phyloP scores from a whole-genome alignment of 257 asterid species.

The Solanum phureja region DNA sequence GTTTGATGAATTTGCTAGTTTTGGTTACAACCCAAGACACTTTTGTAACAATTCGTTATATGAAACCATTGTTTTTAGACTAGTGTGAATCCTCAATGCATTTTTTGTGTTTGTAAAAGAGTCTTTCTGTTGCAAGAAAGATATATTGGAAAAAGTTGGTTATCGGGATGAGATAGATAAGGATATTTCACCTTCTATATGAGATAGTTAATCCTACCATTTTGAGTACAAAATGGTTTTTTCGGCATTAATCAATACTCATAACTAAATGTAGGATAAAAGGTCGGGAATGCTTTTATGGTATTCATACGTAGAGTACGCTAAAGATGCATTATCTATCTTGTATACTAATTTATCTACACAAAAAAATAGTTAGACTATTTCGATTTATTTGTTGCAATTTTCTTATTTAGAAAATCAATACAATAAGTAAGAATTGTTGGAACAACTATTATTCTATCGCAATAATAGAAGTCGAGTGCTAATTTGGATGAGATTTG shows the following conservation, averaged over 20 bases:
- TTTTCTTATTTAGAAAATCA: not conserved
- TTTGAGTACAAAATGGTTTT: not conserved
- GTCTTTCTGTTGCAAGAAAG: not conserved
- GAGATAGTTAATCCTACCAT: not conserved
- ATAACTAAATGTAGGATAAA: not conserved
- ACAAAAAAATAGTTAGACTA: not conserved
- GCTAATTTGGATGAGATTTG: not conserved
- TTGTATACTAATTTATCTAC: not conserved
- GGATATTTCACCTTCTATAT: not conserved
- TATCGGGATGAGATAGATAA: not conserved
- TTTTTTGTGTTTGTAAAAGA: not conserved
- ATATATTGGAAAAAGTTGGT: not conserved
- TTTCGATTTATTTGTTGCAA: not conserved
- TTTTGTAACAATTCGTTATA: not conserved
- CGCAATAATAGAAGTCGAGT: not conserved
- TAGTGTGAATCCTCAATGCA: not conserved
- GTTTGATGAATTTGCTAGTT: not conserved
- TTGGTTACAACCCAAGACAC: not conserved
- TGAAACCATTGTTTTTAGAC: not conserved
- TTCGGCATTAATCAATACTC: not conserved
- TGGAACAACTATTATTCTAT: not conserved
- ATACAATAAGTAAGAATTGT: not conserved
- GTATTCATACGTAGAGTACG: no score
- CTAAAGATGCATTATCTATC: not conserved
- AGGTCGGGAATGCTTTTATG: no score